Conservation (phyloP, 1,284 basidiomycete genomes). For the Leccinum pachyderme region DNA sequence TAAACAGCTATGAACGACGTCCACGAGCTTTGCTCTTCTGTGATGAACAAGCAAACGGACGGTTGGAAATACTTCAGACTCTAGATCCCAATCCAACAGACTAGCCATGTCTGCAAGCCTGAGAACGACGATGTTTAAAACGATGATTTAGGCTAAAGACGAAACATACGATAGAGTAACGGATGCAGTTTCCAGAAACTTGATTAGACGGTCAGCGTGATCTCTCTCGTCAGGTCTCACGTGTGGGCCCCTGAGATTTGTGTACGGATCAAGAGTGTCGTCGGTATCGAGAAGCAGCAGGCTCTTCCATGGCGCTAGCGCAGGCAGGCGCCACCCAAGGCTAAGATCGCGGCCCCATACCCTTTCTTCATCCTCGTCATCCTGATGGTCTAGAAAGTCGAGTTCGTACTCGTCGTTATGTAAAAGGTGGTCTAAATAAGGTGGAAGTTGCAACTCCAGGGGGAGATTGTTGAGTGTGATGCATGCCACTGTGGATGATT, state of each 20-base stretch:
- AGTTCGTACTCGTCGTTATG: constrained; percentile 51
- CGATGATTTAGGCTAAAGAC: not conserved
- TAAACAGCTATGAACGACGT: constrained; percentile 78
- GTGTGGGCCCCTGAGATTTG: constrained; percentile 57
- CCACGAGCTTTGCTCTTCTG: constrained; percentile 85
- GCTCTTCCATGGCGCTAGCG: constrained; percentile 91
- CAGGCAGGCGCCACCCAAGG: constrained; percentile 68
- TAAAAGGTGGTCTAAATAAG: constrained; percentile 66
- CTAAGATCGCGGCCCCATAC: constrained; percentile 69
- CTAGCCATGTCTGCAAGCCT: constrained; percentile 88
- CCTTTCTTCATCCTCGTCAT: constrained; percentile 54
- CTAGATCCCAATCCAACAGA: constrained; percentile 82
- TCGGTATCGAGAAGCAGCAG: constrained; percentile 73
- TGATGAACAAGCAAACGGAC: constrained; percentile 91
- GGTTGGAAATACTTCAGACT: constrained; percentile 82
- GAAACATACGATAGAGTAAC: constrained; percentile 61
- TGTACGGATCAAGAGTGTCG: constrained; percentile 60
- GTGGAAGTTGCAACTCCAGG: constrained; percentile 80
- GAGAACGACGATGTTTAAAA: constrained; percentile 6
- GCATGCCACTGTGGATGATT: constrained; percentile 67
- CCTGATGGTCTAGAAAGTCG: constrained; percentile 42
- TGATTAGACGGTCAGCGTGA: constrained; percentile 66
- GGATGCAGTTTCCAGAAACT: constrained; percentile 65
- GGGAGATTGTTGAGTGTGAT: constrained; percentile 74
- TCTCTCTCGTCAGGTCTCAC: constrained; percentile 62